Percentiles rank a stretch among this genome's conserved stretches.
phyloP scores from a whole-genome alignment of 2,329 filamentous ascomycete species.

The Cladosporium colombiae region DNA sequence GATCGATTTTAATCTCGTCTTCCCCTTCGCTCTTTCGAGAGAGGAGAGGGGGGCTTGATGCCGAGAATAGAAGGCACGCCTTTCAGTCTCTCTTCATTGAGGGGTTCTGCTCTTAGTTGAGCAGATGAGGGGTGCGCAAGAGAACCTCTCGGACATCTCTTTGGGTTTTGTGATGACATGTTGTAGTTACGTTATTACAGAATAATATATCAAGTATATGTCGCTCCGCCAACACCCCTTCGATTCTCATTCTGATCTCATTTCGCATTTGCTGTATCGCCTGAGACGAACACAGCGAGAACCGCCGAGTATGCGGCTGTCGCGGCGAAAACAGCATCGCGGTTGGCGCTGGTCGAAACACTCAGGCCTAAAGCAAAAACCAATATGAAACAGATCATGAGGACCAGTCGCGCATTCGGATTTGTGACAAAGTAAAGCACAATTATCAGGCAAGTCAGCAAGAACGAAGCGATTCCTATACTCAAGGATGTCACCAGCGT shows the following conservation, averaged over 20 bases:
- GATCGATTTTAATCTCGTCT: constrained; percentile 31
- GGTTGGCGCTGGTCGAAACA: constrained; percentile 19
- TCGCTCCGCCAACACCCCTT: too few relatives aligned
- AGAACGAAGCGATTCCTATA: constrained; percentile 10
- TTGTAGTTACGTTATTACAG: neutral
- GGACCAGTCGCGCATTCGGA: constrained; percentile 7
- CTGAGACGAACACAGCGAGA: constrained; percentile 23
- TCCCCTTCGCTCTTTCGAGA: constrained; percentile 10
- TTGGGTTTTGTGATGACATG: neutral
- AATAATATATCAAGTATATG: too few relatives aligned
- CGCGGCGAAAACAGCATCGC: constrained; percentile 23
- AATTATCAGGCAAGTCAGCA: constrained; percentile 20
- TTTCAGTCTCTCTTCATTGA: constrained; percentile 22
- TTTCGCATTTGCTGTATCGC: neutral
- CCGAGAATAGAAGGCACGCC: constrained; percentile 41
- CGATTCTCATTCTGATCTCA: too few relatives aligned
- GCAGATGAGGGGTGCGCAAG: constrained; percentile 38
- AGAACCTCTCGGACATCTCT: constrained; percentile 41
- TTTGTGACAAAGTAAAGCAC: constrained; percentile 19
- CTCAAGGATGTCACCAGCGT: constrained; percentile 17
- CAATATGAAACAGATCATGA: constrained; percentile 21
- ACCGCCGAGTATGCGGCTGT: constrained; percentile 24
- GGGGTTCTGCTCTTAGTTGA: constrained; percentile 29
- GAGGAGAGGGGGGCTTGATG: constrained; percentile 8
- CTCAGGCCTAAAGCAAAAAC: constrained; percentile 21